Evolutionary conservation across 2,329 filamentous ascomycete genomes (phyloP), one percentile per base, ranked within the genome.

Genomic region (Penicillium sp.): DNA sequence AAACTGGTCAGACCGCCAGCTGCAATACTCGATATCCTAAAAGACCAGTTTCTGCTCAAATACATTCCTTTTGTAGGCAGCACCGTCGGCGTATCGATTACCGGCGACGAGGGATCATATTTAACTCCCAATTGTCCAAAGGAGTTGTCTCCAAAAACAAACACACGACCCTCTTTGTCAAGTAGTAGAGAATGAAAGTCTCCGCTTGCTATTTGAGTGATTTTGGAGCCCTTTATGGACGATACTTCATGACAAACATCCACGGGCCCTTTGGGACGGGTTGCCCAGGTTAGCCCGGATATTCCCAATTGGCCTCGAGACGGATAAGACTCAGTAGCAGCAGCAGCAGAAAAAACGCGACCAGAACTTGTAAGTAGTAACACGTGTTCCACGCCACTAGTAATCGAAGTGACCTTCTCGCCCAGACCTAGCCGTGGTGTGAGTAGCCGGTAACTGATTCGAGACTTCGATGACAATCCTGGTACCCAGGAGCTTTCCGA

Each of bases 51-150:
- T 5, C 83, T 85, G 50, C 83, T 85, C 46, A 80, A 78, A 71
- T 97, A 97, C 5, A 96, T 83, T 60, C 82, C 83, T 59, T 84
- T 82, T 40, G 90, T 81, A 1, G 89, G 83, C 2, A 97, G 70
- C 5, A 86, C 80, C 3, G 85, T 83, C 0, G 94, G 91, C 0
- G 81, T 80, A 62, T 93, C 89, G 23, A 89, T 77, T 57, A 77
- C 82, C 7, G 83, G 79, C 16, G 83, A 77, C 26, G 87, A 82
- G 0, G 81, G 70, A 49, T 85, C 84, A 53, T 82, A 83, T 51
- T 90, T 84, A 64, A 93, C 85, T n/a, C 93, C 93, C 3, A 97
- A 81, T 72, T 97, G 94, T n/a, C 94, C 94, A 45, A 84, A 83
- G 0, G 86, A 86, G 74, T 97, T 97, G 71, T 97, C 92, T 38